Base-by-base conservation (phyloP, 2,329 filamentous ascomycete species). In the Fusarium keratoplasticum region DNA sequence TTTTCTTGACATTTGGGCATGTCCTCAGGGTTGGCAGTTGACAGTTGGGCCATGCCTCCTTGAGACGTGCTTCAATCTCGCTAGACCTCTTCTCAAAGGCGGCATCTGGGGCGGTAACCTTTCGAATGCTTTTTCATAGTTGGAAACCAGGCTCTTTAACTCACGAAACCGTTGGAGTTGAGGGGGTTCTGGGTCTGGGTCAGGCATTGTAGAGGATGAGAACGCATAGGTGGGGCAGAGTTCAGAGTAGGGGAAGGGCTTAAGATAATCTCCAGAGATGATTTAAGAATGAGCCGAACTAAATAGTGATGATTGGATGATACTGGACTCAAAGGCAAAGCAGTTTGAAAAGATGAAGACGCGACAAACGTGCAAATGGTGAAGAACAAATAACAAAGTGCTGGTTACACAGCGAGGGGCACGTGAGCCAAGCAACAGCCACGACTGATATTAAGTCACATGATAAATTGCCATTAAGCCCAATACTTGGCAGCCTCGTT, bases 71-170 rank as follows among this genome's bases (percentile, higher is more conserved):
- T 16, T 31, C 33, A 27, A 69, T 58, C 1, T 14, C 25, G 13
- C 38, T 40, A 29, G 33, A 14, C 2, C 57, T 42, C 20, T 61
- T 58, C 20, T 69, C 47, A 11, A 65, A 65, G 2, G 31, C 33
- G 7, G 50, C 36, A 4, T 50, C n/a, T 0, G 71, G 71, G 64
- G 25, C 6, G 31, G 60, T 18, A 63, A 47, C 2, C 6, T 29
- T 14, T 22, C 25, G 6, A 73, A 58, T 16, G 31, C 25, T 3
- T 22, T 14, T 7, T 50, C 59, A 31, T 73, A 73, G 3, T 38
- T 36, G 10, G 25, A n/a, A 25, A 73, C 59, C 18, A 25, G 20
- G 9, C 67, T 22, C 27, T 74, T 50, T n/a, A 74, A 42, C 16
- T 58, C 62, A 3, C 38, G 22, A 13, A 74, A 66, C 11, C 42